A percentile compares a stretch with the other conserved stretches of the same genome.
These are phyloP conservation scores for Cenchrus americanus DNA, from an alignment of 176 grass and related monocot genomes.

Conservation along the genomic window DNA sequence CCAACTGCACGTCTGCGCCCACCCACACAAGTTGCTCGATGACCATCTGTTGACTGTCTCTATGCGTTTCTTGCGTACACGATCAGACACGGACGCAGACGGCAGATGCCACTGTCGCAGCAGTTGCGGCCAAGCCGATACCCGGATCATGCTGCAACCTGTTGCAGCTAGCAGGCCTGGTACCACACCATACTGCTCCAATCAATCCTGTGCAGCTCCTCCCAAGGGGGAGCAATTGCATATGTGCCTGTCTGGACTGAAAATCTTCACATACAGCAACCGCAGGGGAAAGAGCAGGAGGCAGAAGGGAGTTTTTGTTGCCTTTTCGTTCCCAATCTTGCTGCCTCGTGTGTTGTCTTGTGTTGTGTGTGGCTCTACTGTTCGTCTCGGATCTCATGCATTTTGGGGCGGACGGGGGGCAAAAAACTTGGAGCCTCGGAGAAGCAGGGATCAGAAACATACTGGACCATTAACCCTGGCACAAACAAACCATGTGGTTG, in stretches of 20 bases:
- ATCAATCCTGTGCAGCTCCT: slow-evolving; percentile 13
- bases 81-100: slow-evolving; percentile 10
- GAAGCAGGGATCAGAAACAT: slow-evolving; percentile 11
- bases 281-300: slow-evolving; percentile 26
- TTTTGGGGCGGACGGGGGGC: neutral
- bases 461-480: slow-evolving; percentile 32
- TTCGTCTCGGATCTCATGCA: slow-evolving; percentile 26
- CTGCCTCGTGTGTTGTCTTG: neutral
- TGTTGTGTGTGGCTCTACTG: neutral
- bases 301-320: slow-evolving; percentile 39
- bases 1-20: neutral
- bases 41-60: slow-evolving; percentile 16
- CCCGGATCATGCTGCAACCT: slow-evolving; percentile 32
- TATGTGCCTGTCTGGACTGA: slow-evolving; percentile 26
- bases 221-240: slow-evolving; percentile 18
- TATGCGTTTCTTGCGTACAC: neutral
- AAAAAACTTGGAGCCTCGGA: neutral
- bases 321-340: slow-evolving; percentile 2
- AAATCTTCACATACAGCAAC: neutral
- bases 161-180: too few species aligned
- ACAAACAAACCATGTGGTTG: slow-evolving; percentile 45
- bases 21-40: neutral
- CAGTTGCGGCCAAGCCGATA: slow-evolving; percentile 15
- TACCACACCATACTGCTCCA: neutral
- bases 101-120: slow-evolving; percentile 27